Conservation (phyloP, 2,329 filamentous ascomycete genomes). For the Penicillium expansum region DNA sequence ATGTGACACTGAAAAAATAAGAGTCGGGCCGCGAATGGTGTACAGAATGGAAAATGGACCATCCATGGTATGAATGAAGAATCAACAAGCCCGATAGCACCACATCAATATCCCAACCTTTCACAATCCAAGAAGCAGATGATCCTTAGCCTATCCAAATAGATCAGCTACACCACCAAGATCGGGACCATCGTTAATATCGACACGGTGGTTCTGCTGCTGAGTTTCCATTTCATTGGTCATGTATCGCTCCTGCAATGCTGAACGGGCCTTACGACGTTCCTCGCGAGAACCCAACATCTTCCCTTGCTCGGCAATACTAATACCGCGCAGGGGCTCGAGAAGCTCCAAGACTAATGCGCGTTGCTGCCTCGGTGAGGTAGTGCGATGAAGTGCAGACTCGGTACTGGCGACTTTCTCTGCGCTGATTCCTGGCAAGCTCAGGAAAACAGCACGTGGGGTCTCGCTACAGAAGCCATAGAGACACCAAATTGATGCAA, state of each 20-base stretch:
- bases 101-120: not conserved
- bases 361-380: slow-evolving; percentile 70
- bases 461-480: slow-evolving; percentile 70
- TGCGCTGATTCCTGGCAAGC: slow-evolving; percentile 71
- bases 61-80: not conserved
- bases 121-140: not conserved
- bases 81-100: not conserved
- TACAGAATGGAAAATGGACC: not conserved
- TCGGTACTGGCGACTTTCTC: slow-evolving; percentile 65
- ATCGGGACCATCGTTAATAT: slow-evolving; percentile 50
- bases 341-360: slow-evolving; percentile 80
- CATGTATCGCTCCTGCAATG: slow-evolving; percentile 45
- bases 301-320: slow-evolving; percentile 89
- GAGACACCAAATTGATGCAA: slow-evolving; percentile 77
- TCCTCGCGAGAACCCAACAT: slow-evolving; percentile 52
- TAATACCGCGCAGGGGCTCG: slow-evolving; percentile 82
- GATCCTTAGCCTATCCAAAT: slow-evolving; percentile 42
- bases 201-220: slow-evolving; percentile 40
- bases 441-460: slow-evolving; percentile 72
- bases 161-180: slow-evolving; percentile 54
- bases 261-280: slow-evolving; percentile 43
- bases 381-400: slow-evolving; percentile 55
- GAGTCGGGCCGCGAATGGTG: not conserved
- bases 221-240: slow-evolving; percentile 45
- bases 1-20: not conserved